Evolutionary conservation across 2,329 filamentous ascomycete species (phyloP), one percentile per base, ranked within the genome.

Genomic region (Byssochlamys sp.): DNA sequence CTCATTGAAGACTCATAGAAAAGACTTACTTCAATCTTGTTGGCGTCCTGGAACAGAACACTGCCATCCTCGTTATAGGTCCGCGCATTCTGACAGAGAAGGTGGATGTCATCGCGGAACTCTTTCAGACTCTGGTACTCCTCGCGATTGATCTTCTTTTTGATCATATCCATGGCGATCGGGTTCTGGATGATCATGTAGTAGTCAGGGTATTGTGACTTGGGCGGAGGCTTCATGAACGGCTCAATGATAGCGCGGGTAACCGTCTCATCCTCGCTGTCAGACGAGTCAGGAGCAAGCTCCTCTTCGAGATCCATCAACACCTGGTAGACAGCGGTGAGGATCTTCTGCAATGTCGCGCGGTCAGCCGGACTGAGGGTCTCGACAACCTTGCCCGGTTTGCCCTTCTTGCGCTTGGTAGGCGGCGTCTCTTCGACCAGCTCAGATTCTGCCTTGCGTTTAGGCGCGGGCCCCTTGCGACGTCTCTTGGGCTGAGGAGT

Each of bases 51-150:
- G 76, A 91, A 97, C 56, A 99, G 82, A 66, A 95, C 79, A 73
- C 91, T 96, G 58, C 87, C 89, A 69, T 97, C 94, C 74, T 99
- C 95, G 68, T 99, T 99, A 79, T 95, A 99, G 2, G 89, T 94
- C 71, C 90, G 84, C 63, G 92, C 96, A 73, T 99, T 99, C 70
- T 82, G 85, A 72, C 91, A 94, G 74, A 99, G 83, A 61, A 92
- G 77, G 54, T 85, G 84, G 61, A 99, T 86, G 69, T 99, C 95
- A 63, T 83, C 84, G 57, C 85, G 83, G 80, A 99, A 84, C 65
- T 91, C 89, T 69, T 83, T 85, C 60, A 96, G 75, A 67, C 83
- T 88, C 65, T 84, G 84, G 73, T 99, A 99, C 69, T 96, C 90
- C 69, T 95, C 90, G 74, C 90, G 92, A 78, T 96, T 96, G 77